Base-by-base conservation (phyloP, 2,329 filamentous ascomycete species). In the Arthrocladium fulminans region DNA sequence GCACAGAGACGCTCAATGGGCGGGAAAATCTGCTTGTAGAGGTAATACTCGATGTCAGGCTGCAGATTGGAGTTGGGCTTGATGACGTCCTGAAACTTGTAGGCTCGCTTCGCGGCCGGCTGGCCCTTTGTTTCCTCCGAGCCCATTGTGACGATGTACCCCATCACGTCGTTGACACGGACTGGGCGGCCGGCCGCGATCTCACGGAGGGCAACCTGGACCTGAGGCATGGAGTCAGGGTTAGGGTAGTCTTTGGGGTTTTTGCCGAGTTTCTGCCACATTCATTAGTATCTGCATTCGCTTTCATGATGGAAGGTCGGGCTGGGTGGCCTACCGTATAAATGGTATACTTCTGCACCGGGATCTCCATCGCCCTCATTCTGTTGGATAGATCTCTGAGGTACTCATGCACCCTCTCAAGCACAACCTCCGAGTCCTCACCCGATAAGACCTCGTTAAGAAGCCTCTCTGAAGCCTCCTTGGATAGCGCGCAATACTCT, bases 21-120 rank as follows among this genome's bases (percentile, higher is more conserved):
- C 9, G 92, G 92, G 68, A 98, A 88, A 51, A 98, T 96, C 67
- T 98, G 92, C 73, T 98, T 98, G 72, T 88, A 84, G 32, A 98
- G 80, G 66, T 98, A 98, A 79, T 89, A 97, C 63, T 98, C 92
- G n/a, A 96, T 79, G 61, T 98, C 92, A 2, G 89, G 87, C 50
- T 83, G 77, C 5, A 98, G 75, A 1, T 73, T 83, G 1, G 83
- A 81, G 57, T 86, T 85, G 13, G 79, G 63, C 61, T 92, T 94
- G 51, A 86, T 72, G 15, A 94, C 81, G 64, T 98, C 92, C 49
- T 88, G 83, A 1, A 87, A 83, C 3, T 85, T 83, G 64, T 87
- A 90, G 2, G 92, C 90, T 57, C 94, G 87, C 69, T 95, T 95
- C 19, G 92, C 86, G 2, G 88, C 72, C 63, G 68, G 34, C 71